Evolutionary conservation across 2,329 filamentous ascomycete genomes (phyloP), one percentile per base, ranked within the genome.

Genomic region (Colletotrichum destructivum): DNA sequence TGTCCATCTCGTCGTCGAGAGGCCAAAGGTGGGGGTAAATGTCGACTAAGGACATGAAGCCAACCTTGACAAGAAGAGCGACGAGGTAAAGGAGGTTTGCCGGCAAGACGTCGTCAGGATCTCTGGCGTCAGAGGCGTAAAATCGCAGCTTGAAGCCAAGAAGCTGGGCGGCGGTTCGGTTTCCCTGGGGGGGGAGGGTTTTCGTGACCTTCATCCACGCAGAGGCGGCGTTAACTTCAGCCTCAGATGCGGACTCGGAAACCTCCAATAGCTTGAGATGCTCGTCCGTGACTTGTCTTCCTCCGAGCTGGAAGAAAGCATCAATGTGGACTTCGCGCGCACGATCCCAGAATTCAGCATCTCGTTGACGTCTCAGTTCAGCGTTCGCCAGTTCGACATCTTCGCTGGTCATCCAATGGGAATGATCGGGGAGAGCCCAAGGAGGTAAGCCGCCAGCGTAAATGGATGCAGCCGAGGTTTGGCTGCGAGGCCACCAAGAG

Each of bases 71-170:
- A 40, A 99, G 89, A 44, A 98, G 88, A 1, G 96, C 95, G 0
- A 95, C 93, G 21, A 99, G 88, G 75, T 96, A 97, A 40, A 98
- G 94, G 3, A 99, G 87, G 76, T 99, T 99, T 49, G 96, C 94
- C 0, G 96, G 96, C 2, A 98, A 87, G 3, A 91, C 87, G 77
- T 98, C 96, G 1, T 88, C 85, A 65, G 91, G 88, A 71, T 94
- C 90, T 67, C 96, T 90, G 46, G 93, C 91, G 38, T 91, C 86
- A 0, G 94, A 97, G 51, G 94, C 93, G 79, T 99, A 99, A 81
- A 98, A 99, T 16, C 94, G 93, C 62, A 99, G 88, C 82, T 99
- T 99, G 87, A 99, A 99, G 4, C 96, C 96, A 16, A 99, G 90
- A 4, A 99, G 88, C 80, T 98, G 96, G 40, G 97, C 97, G 1